Conservation (phyloP, 2,329 filamentous ascomycete genomes). For the Calonectria hawksworthii region DNA sequence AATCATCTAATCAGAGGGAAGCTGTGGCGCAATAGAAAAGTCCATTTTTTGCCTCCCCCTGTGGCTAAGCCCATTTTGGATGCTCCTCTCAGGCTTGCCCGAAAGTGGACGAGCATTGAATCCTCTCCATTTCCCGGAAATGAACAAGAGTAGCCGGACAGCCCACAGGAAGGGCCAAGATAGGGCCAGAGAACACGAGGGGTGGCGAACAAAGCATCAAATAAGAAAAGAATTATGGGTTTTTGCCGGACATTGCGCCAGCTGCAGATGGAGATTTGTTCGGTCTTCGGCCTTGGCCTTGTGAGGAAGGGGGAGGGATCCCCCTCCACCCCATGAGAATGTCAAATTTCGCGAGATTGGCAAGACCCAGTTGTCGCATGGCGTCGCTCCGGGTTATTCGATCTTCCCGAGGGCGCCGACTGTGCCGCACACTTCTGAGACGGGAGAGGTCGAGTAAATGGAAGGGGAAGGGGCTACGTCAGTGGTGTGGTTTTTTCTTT, state of each 20-base stretch:
- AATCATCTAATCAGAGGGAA: neutral
- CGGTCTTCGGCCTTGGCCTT: neutral
- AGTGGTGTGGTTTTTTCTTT: constrained; percentile 9
- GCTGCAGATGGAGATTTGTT: constrained; percentile 5
- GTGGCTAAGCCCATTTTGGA: neutral
- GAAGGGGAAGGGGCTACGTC: constrained; percentile 10
- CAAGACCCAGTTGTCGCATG: constrained; percentile 1
- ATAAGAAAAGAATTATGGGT: neutral
- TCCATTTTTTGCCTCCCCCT: neutral
- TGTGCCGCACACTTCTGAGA: neutral
- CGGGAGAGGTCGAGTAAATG: constrained; percentile 1
- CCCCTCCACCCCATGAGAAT: neutral
- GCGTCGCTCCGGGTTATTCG: constrained; percentile 34
- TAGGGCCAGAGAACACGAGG: neutral
- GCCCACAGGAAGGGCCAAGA: neutral
- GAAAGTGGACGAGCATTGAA: neutral
- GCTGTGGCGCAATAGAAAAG: neutral
- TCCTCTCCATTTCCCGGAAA: constrained; percentile 5
- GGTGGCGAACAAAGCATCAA: constrained; percentile 2
- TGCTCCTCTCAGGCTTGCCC: neutral
- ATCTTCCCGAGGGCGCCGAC: constrained; percentile 36
- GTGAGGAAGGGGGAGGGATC: neutral
- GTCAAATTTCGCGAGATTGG: constrained; percentile 39
- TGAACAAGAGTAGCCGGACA: neutral
- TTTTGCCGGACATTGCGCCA: constrained; percentile 10